Conservation (phyloP, 1,284 basidiomycete genomes). For the Vanrija humicola region DNA sequence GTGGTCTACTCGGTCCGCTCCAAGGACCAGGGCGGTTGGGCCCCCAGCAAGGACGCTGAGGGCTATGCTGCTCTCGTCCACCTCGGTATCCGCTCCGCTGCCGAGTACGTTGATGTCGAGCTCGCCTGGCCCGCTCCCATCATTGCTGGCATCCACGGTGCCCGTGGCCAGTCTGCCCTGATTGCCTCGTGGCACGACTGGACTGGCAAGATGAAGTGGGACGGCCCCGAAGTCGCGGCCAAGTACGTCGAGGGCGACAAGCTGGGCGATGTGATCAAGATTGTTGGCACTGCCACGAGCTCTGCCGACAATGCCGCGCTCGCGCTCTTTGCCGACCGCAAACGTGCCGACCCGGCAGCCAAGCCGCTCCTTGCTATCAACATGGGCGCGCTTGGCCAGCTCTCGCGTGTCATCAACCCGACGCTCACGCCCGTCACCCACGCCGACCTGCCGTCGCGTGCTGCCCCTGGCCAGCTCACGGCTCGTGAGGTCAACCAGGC, state of each 20-base stretch:
- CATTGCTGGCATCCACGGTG: constrained; percentile 60
- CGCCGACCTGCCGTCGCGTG: constrained; percentile 70
- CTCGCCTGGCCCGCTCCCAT: constrained; percentile 65
- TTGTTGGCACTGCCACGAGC: constrained; percentile 76
- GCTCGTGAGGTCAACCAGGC: constrained; percentile 80
- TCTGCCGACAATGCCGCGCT: constrained; percentile 78
- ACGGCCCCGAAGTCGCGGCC: constrained; percentile 61
- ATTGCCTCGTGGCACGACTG: constrained; percentile 95
- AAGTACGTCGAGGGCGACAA: constrained; percentile 64
- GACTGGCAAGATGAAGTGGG: constrained; percentile 81
- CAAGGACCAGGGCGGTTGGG: constrained; percentile 81
- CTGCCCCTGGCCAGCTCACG: constrained; percentile 89
- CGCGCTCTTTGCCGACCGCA: constrained; percentile 62
- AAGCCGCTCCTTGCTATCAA: constrained; percentile 92
- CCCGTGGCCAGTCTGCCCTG: constrained; percentile 71
- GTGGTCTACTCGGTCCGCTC: constrained; percentile 91
- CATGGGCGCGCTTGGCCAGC: constrained; percentile 83
- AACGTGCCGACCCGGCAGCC: constrained; percentile 45
- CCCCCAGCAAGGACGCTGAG: constrained; percentile 72
- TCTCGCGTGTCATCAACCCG: constrained; percentile 81
- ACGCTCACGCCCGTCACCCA: constrained; percentile 90
- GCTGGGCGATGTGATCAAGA: constrained; percentile 85
- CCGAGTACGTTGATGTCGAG: constrained; percentile 93
- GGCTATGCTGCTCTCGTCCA: constrained; percentile 75
- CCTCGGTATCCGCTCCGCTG: constrained; percentile 74